Base-by-base conservation (phyloP, 768 basidiomycete genomes). In the Amanita pseudoporphyria region DNA sequence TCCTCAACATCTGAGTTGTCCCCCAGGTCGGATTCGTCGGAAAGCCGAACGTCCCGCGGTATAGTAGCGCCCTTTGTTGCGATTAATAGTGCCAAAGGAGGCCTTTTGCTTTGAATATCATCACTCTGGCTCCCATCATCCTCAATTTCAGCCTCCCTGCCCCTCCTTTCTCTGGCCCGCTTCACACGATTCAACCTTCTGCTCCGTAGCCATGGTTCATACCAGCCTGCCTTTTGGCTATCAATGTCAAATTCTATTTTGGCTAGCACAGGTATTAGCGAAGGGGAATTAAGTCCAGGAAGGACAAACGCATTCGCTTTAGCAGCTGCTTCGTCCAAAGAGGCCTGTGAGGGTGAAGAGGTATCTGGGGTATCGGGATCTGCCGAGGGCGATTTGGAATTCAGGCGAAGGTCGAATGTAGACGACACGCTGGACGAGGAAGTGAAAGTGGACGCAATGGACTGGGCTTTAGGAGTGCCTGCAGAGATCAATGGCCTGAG, bases 211-310 rank as follows among this genome's bases (percentile, higher is more conserved):
- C 89, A 95, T 6, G 82, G 81, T n/a, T 82, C 82, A 54, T 83
- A 93, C 93, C 93, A 96, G 3, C 69, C 68, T 2, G 91, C 93
- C 54, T 74, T 82, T 46, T 77, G 70, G 33, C 72, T 71, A 64
- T 96, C 94, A 57, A 98, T 84, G 62, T 96, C 91, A 58, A 98
- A 96, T 63, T 97, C 93, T 10, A 98, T 81, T 64, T 94, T 94
- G 43, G 92, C 94, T 24, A 98, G 75, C 49, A 96, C 82, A 4
- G 87, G 87, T 47, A 90, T 80, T 19, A 88, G 66, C 21, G 82
- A 77, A 41, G 77, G 64, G 5, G 81, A 79, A 49, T 64, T 62
- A 35, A 87, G 71, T 6, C 85, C 87, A 4, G 85, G 82, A 9
- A 88, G 72, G 47, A 81, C 73, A 50, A 87, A 67, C 19, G 74